Evolutionary conservation across 1,284 basidiomycete genomes (phyloP).

Genomic region (Trichosporon ovoides): DNA sequence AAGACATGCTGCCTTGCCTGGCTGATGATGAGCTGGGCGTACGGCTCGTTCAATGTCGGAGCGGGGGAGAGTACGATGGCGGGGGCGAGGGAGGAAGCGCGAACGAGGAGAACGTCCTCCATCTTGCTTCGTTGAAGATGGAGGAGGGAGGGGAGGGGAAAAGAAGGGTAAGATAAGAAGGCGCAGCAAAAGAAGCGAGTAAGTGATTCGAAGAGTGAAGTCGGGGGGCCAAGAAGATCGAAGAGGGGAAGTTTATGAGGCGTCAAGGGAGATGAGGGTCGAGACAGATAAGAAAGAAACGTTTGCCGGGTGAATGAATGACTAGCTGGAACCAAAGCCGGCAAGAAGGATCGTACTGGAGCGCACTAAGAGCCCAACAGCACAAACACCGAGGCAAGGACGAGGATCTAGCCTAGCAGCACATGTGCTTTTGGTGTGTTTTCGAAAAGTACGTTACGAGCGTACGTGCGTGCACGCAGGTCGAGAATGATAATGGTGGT

Average conservation of each 20-base stretch:
- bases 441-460: neutral
- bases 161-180: neutral
- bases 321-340: neutral
- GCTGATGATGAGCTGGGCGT: neutral
- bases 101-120: neutral
- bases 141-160: too few relatives aligned
- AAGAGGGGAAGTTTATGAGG: too few relatives aligned
- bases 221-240: too few relatives aligned
- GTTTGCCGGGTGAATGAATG: neutral
- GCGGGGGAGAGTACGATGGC: neutral
- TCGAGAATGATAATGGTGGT: too few relatives aligned
- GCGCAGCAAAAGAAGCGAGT: neutral
- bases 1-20: neutral
- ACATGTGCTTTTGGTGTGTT: neutral
- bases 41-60: neutral
- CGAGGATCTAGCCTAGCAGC: neutral
- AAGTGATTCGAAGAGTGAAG: too few relatives aligned
- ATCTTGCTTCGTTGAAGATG: neutral
- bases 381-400: neutral
- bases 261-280: too few relatives aligned
- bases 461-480: neutral
- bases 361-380: neutral
- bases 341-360: neutral
- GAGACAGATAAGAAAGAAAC: too few relatives aligned
- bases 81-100: neutral